These are phyloP conservation scores for Beauveria sp. DNA, from an alignment of 2,329 filamentous ascomycete genomes.

Conservation along the genomic window DNA sequence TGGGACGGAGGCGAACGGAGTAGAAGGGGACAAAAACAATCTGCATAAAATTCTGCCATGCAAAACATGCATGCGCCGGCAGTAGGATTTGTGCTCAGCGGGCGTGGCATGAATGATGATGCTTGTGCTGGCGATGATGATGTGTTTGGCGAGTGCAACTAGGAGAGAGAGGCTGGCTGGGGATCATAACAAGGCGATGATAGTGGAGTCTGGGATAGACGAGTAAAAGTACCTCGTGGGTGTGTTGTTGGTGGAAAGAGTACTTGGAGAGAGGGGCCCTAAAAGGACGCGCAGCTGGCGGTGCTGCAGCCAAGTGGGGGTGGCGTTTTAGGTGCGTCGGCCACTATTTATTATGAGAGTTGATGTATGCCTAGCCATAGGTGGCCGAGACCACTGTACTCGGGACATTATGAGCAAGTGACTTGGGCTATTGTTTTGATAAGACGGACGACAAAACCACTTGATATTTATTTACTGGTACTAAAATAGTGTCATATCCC, in stretches of 20 bases:
- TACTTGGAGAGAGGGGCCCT: neutral
- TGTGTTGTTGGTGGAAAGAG: neutral
- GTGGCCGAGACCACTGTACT: neutral
- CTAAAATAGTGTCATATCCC: neutral
- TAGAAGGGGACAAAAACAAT: neutral
- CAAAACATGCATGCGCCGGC: neutral
- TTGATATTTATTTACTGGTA: neutral
- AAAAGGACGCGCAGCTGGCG: neutral
- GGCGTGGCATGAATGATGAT: neutral
- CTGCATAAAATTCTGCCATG: neutral
- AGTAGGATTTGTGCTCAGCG: neutral
- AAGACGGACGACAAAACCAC: neutral
- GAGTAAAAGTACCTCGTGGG: neutral
- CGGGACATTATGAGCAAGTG: neutral
- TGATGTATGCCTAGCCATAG: neutral
- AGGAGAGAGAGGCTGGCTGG: neutral
- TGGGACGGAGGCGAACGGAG: neutral
- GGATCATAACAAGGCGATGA: constrained; percentile 7
- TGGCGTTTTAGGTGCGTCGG: neutral
- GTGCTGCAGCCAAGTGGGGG: neutral
- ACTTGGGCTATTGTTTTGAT: neutral
- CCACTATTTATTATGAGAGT: neutral
- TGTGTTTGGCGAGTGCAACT: neutral
- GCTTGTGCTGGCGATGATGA: neutral
- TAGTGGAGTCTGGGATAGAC: neutral